These are phyloP conservation scores for Rutstroemia sp. DNA, from an alignment of 2,329 filamentous ascomycete genomes.

Conservation along the genomic window DNA sequence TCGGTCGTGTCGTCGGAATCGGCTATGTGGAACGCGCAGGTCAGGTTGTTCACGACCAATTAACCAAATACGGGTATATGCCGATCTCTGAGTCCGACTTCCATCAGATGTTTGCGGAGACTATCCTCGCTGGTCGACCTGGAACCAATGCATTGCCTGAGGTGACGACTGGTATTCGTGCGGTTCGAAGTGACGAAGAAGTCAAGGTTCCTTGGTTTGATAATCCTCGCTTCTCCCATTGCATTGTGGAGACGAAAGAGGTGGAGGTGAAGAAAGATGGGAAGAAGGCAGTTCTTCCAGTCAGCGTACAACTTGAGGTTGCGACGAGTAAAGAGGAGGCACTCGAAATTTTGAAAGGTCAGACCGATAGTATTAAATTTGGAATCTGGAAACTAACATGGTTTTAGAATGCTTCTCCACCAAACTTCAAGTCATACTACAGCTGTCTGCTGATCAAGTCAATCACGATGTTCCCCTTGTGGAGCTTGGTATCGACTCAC, in stretches of 20 bases:
- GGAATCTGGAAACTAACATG: background rate
- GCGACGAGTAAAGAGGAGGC: background rate
- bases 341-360: background rate
- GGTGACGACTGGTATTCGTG: background rate
- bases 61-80: constrained; percentile 12
- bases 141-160: background rate
- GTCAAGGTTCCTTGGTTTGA: background rate
- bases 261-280: background rate
- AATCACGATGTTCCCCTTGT: background rate
- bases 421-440: background rate
- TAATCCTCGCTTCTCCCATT: constrained; percentile 1
- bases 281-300: background rate
- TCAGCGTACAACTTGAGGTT: background rate
- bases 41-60: background rate
- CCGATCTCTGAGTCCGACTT: constrained; percentile 32
- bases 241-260: background rate
- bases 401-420: background rate
- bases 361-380: background rate
- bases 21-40: constrained; percentile 30
- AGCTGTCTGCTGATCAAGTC: background rate
- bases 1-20: constrained; percentile 41
- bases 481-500: constrained; percentile 3
- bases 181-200: background rate
- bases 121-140: constrained; percentile 29
- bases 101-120: constrained; percentile 37